A percentile compares a stretch with the other conserved stretches of the same genome.
Evolutionary conservation across 1,284 basidiomycete species (phyloP).

Genomic region (Rhodotorula sp.): DNA sequence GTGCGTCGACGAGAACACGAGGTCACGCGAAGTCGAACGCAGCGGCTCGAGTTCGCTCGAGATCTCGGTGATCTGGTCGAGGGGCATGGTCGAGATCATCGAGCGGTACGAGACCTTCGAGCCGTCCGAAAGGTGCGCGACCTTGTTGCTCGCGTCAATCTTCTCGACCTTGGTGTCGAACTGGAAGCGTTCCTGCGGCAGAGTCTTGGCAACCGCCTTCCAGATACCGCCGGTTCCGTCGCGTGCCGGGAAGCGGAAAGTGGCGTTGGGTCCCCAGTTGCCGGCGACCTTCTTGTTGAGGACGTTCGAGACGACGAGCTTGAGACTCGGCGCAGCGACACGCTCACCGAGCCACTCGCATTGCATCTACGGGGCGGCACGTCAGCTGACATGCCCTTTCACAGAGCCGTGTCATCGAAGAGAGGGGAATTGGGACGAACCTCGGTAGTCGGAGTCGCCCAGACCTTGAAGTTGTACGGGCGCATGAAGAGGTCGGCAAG

Average conservation of each 20-base stretch:
- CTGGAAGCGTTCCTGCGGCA: conserved; percentile 52
- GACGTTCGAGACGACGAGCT: conserved; percentile 55
- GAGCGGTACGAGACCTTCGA: conserved; percentile 52
- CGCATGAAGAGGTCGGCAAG: conserved; percentile 58
- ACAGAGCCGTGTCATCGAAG: not conserved
- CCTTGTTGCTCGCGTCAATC: conserved; percentile 52
- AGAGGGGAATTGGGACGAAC: conserved; percentile 12
- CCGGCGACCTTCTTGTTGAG: conserved; percentile 55
- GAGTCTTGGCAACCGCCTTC: conserved; percentile 55
- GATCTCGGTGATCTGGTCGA: conserved; percentile 52
- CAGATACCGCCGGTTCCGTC: conserved; percentile 58
- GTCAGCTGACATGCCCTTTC: not conserved
- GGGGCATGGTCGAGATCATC: conserved; percentile 54
- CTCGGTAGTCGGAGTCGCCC: conserved; percentile 55
- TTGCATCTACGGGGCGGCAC: conserved; percentile 51
- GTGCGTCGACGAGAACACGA: conserved; percentile 56
- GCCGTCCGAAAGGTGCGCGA: conserved; percentile 52
- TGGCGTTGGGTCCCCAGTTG: conserved; percentile 58
- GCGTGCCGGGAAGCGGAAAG: conserved; percentile 57
- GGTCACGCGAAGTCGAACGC: conserved; percentile 50
- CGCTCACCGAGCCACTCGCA: conserved; percentile 59
- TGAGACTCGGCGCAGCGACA: conserved; percentile 56
- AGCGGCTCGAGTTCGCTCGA: conserved; percentile 48
- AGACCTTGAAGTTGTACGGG: conserved; percentile 59
- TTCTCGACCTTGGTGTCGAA: conserved; percentile 51